Evolutionary conservation across 73 alveolate genomes (phyloP).

Genomic region (Symbiodinium pilosum): DNA sequence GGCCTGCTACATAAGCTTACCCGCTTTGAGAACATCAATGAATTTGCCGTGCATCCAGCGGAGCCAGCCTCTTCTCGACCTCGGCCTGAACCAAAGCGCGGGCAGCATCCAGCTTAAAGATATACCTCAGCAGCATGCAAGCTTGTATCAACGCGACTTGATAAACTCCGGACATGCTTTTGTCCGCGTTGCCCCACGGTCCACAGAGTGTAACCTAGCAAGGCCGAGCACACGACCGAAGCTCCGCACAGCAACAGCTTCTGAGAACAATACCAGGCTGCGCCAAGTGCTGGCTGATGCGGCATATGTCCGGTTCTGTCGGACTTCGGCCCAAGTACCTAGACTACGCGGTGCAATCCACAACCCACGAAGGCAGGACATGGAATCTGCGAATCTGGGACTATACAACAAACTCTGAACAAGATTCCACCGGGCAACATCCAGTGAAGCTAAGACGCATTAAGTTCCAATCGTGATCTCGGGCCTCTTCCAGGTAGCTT

Average conservation of each 20-base stretch:
- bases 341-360: not conserved
- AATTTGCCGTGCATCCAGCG: constrained; percentile 27
- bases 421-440: too few relatives aligned
- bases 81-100: constrained; percentile 69
- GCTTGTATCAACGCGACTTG: not conserved
- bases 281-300: constrained; percentile 67
- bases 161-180: not conserved
- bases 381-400: not conserved
- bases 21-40: too few relatives aligned
- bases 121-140: constrained; percentile 29
- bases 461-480: constrained; percentile 67
- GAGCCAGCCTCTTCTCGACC: constrained; percentile 64
- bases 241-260: not conserved
- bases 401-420: not conserved
- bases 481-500: constrained; percentile 50
- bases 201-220: constrained; percentile 88
- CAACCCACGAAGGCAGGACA: not conserved
- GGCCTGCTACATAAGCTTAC: too few relatives aligned
- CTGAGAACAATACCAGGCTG: constrained; percentile 35
- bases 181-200: constrained; percentile 74
- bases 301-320: constrained; percentile 56
- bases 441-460: too few relatives aligned
- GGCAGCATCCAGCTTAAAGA: constrained; percentile 85
- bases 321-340: constrained; percentile 93
- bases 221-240: not conserved